Conservation (phyloP, 768 basidiomycete genomes). For the Boletus pseudopeckii region DNA sequence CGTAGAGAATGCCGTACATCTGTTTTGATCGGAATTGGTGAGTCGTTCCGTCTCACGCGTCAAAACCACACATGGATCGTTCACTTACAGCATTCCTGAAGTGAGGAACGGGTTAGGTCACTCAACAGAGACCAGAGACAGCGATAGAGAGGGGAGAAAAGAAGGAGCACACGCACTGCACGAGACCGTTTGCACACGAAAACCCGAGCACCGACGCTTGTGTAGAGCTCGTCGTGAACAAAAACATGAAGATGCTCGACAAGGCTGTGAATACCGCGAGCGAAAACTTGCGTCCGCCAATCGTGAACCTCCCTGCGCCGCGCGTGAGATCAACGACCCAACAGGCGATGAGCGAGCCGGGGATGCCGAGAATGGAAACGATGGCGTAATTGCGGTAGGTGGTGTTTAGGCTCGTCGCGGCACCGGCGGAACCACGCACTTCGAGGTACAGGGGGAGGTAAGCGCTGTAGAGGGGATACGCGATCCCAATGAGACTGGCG, state of each 20-base stretch:
- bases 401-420: slow-evolving; percentile 18
- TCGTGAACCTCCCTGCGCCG: slow-evolving; percentile 27
- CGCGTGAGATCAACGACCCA: slow-evolving; percentile 44
- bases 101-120: background rate
- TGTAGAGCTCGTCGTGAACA: slow-evolving; percentile 48
- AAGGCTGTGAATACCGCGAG: slow-evolving; percentile 43
- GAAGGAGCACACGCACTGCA: slow-evolving; percentile 33
- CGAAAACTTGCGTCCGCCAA: slow-evolving; percentile 48
- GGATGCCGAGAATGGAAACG: slow-evolving; percentile 44
- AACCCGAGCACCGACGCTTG: slow-evolving; percentile 40
- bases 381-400: slow-evolving; percentile 51
- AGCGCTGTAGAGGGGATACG: slow-evolving; percentile 50
- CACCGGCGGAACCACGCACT: slow-evolving; percentile 29
- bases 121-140: no score
- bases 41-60: background rate
- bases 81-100: slow-evolving; percentile 35
- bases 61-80: background rate
- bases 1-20: slow-evolving; percentile 55
- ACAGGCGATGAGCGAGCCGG: slow-evolving; percentile 46
- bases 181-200: slow-evolving; percentile 43
- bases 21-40: background rate
- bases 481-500: slow-evolving; percentile 45
- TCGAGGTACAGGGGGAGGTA: slow-evolving; percentile 51
- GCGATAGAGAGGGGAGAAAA: no score
- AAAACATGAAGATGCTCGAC: slow-evolving; percentile 47